A percentile compares a stretch with the other conserved stretches of the same genome.
phyloP scores from a whole-genome alignment of 331 rosid species.

The Malus hybrid region DNA sequence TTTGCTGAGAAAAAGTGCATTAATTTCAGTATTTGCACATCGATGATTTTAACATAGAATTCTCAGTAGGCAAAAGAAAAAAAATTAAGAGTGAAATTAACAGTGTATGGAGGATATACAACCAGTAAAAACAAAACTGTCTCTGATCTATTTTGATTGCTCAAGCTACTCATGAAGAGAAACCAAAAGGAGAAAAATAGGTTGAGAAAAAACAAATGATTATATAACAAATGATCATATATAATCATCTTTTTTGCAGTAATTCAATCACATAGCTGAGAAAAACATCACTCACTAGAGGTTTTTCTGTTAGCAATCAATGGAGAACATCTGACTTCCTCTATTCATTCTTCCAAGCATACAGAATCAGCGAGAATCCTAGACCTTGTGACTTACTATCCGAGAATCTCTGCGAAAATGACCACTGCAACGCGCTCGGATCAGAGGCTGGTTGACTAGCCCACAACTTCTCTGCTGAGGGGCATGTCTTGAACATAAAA shows the following conservation, averaged over 20 bases:
- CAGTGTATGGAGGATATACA: conserved; percentile 25
- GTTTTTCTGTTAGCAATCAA: conserved; percentile 46
- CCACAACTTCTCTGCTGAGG: conserved; percentile 63
- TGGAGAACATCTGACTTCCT: conserved; percentile 27
- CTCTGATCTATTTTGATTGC: conserved; percentile 20
- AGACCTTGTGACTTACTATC: conserved; percentile 56
- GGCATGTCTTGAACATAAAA: conserved; percentile 84
- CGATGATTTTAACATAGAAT: not conserved
- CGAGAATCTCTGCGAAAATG: conserved; percentile 80
- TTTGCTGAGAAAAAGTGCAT: not conserved
- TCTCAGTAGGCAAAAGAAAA: not conserved
- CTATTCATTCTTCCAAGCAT: conserved; percentile 87
- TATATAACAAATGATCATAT: conserved; percentile 18
- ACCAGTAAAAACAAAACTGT: conserved; percentile 20
- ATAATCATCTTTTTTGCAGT: conserved; percentile 13
- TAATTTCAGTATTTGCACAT: not conserved
- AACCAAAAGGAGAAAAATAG: conserved; percentile 1
- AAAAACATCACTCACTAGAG: conserved; percentile 38
- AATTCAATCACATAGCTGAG: conserved; percentile 22
- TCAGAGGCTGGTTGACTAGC: conserved; percentile 46
- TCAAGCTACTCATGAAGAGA: conserved; percentile 13
- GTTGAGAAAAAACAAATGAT: conserved; percentile 22
- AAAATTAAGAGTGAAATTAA: conserved; percentile 10
- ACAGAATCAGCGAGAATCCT: conserved; percentile 69
- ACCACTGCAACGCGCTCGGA: conserved; percentile 56